Evolutionary conservation across 139 green algal genomes (phyloP).

Genomic region (Raphidocelis subcapitata): DNA sequence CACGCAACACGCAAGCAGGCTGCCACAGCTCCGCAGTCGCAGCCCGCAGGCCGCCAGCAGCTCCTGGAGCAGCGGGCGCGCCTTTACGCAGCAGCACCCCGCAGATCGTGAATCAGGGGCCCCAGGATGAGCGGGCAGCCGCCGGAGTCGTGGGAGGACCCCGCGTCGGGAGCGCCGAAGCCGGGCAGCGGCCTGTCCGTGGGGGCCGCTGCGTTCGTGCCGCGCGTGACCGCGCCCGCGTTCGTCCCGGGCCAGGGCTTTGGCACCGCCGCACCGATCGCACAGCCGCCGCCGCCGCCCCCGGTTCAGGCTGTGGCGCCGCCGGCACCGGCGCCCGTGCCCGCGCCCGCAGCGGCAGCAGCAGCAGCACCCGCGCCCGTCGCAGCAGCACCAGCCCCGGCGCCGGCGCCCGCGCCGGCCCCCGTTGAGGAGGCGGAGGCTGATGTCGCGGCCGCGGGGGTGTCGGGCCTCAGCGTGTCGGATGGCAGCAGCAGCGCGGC

Average conservation of each 20-base stretch:
- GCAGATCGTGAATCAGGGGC: background rate
- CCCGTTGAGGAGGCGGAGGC: background rate
- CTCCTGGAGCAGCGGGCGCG: too few species aligned
- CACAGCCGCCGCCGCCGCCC: conserved; percentile 24
- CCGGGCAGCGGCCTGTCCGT: conserved; percentile 42
- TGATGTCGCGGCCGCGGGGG: background rate
- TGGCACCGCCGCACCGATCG: background rate
- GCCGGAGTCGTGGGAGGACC: background rate
- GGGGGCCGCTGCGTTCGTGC: conserved; percentile 60
- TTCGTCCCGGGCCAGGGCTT: conserved; percentile 36
- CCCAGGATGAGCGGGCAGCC: conserved; percentile 15
- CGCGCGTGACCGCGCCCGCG: conserved; percentile 57
- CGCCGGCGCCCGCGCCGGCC: background rate
- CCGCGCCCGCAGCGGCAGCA: conserved; percentile 13
- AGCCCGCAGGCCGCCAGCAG: too few species aligned
- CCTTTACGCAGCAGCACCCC: background rate
- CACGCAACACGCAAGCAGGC: too few species aligned
- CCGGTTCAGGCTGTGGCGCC: conserved; percentile 25
- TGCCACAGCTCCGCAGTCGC: too few species aligned
- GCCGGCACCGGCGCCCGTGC: conserved; percentile 13
- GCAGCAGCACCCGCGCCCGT: conserved; percentile 6
- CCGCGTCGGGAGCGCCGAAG: background rate
- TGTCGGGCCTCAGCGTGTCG: too few species aligned
- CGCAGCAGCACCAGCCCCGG: conserved; percentile 7
- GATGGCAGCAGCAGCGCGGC: conserved; percentile 13